Evolutionary conservation across 2,329 filamentous ascomycete species (phyloP).

Genomic region (Ceratocystis albifundus): DNA sequence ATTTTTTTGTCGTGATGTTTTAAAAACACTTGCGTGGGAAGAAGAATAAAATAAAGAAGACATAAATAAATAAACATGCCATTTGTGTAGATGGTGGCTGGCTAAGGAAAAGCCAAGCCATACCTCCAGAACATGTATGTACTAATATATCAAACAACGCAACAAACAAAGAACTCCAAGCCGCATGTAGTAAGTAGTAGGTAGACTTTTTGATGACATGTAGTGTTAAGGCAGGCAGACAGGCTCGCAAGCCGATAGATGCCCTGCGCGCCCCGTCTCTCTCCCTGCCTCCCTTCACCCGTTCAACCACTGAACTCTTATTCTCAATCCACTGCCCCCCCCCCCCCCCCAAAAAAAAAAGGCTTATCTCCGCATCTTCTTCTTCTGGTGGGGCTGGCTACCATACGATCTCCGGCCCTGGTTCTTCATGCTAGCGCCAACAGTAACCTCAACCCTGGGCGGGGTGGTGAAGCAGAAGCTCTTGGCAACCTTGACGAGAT

Average conservation of each 20-base stretch:
- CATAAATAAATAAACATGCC: background rate
- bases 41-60: background rate
- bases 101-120: background rate
- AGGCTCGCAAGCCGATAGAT: background rate
- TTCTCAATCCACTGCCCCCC: background rate
- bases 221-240: background rate
- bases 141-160: slow-evolving; percentile 14
- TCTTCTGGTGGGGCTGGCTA: slow-evolving; percentile 55
- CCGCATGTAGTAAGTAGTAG: slow-evolving; percentile 11
- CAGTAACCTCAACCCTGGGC: slow-evolving; percentile 67
- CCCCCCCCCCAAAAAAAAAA: too few relatives aligned
- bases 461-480: slow-evolving; percentile 70
- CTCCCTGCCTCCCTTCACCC: background rate
- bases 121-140: background rate
- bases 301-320: slow-evolving; percentile 10
- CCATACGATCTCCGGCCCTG: slow-evolving; percentile 62
- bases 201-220: slow-evolving; percentile 16
- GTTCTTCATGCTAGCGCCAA: slow-evolving; percentile 70
- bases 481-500: slow-evolving; percentile 73
- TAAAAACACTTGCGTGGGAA: background rate
- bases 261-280: background rate
- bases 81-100: background rate
- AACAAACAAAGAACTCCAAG: slow-evolving; percentile 19
- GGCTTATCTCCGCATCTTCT: slow-evolving; percentile 31
- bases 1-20: background rate